Percentiles rank a stretch among this genome's conserved stretches.
These are phyloP conservation scores for Neoconidiobolus thromboides DNA, from an alignment of 371 early-diverging fungal genomes.

Conservation along the genomic window DNA sequence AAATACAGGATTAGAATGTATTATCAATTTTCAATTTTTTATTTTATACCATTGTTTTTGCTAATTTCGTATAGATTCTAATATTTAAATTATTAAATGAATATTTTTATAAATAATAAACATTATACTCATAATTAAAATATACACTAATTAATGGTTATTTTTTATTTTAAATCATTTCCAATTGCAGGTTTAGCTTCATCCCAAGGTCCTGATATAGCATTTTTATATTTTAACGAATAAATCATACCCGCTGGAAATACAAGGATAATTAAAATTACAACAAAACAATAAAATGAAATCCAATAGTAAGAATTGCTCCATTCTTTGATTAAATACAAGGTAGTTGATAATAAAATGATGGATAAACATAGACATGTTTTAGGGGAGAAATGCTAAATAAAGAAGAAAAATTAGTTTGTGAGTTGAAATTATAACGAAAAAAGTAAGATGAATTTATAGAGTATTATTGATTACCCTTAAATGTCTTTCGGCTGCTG, in stretches of 20 bases:
- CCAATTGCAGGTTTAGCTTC: slow-evolving; percentile 47
- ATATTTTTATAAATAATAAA: too few species aligned
- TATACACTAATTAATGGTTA: too few species aligned
- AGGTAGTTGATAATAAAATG: slow-evolving; percentile 80
- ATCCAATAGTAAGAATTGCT: neutral
- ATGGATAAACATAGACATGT: slow-evolving; percentile 81
- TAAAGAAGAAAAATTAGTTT: slow-evolving; percentile 38
- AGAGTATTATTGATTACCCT: slow-evolving; percentile 20
- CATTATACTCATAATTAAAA: too few species aligned
- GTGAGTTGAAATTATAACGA: slow-evolving; percentile 10
- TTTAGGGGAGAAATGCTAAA: slow-evolving; percentile 59
- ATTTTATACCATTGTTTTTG: too few species aligned
- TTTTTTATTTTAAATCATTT: too few species aligned
- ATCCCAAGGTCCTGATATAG: slow-evolving; percentile 94
- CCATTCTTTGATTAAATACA: slow-evolving; percentile 26
- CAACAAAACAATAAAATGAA: neutral
- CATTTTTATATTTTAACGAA: slow-evolving; percentile 20
- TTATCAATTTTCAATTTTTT: too few species aligned
- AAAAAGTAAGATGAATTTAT: neutral
- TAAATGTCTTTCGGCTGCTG: slow-evolving; percentile 64
- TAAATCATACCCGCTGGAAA: neutral
- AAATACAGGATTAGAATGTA: too few species aligned
- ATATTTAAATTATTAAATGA: too few species aligned
- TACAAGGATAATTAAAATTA: neutral
- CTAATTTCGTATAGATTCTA: too few species aligned